Conservation (phyloP, 2,329 filamentous ascomycete genomes). For the Apiospora malaysiana region DNA sequence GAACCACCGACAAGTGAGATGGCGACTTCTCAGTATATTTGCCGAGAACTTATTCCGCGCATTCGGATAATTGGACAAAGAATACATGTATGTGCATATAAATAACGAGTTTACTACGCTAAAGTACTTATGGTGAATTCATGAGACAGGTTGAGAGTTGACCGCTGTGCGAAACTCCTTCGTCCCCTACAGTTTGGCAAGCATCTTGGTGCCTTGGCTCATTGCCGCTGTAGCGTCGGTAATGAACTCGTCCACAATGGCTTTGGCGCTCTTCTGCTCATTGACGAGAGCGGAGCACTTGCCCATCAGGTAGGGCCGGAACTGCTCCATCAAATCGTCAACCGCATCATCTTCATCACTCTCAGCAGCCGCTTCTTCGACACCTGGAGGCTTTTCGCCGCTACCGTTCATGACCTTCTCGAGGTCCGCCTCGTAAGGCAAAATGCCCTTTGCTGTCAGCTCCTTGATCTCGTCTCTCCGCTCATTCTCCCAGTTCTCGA, state of each 20-base stretch:
- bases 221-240: slow-evolving; percentile 76
- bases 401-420: slow-evolving; percentile 76
- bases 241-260: slow-evolving; percentile 93
- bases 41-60: neutral
- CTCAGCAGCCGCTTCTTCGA: slow-evolving; percentile 65
- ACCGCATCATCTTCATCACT: slow-evolving; percentile 69
- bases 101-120: neutral
- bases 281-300: slow-evolving; percentile 94
- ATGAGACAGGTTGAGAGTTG: neutral
- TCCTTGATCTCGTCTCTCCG: slow-evolving; percentile 89
- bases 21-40: neutral
- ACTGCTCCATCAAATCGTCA: slow-evolving; percentile 87
- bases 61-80: neutral
- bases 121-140: neutral
- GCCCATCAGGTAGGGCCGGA: slow-evolving; percentile 69
- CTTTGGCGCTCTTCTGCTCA: slow-evolving; percentile 90
- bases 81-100: neutral
- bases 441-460: slow-evolving; percentile 84
- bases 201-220: slow-evolving; percentile 69
- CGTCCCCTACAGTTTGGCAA: slow-evolving; percentile 70
- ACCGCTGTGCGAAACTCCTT: neutral
- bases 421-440: slow-evolving; percentile 93
- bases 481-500: slow-evolving; percentile 95
- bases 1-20: neutral
- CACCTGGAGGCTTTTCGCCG: slow-evolving; percentile 30